Base-by-base conservation (phyloP, 2,329 filamentous ascomycete species). In the Ophiostoma pallidulum region DNA sequence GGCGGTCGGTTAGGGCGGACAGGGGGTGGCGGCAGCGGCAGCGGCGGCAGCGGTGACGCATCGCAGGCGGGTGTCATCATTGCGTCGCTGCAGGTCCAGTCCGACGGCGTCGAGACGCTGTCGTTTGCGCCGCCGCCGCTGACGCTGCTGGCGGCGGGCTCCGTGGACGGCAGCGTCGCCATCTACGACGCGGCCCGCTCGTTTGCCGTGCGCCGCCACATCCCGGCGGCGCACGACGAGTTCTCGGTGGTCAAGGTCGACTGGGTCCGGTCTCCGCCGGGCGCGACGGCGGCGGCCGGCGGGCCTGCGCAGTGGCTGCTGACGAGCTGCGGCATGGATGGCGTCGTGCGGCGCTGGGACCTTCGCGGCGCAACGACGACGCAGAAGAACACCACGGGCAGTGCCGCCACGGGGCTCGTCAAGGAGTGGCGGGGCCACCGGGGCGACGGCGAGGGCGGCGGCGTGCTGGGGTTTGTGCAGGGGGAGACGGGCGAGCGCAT, bases 381-480 rank as follows among this genome's bases (percentile, higher is more conserved):
- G 29, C 48, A 42, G 45, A 46, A 29, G 47, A 45, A 31, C 24
- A 20, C 18, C 46, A 22, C 41, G 24, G 45, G 41, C 19, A 77
- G 77, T 1, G 79, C 78, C 2, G 78, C 74, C 8, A 79, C 80
- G 45, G 89, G 87, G 0, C 68, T 94, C 45, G 68, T 87, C 20
- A 84, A 82, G 54, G 90, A 96, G 66, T 97, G 90, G 90, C 88
- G 76, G 64, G 92, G 92, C 0, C 92, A 98, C 63, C 65, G 86
- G 57, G 82, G 90, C 26, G 80, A 86, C 60, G 85, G 88, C 12
- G 87, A 92, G 67, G 83, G 88, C 19, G 91, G 90, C 29, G 91
- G 91, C 45, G 83, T 97, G 8, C 67, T 97, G 56, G 90, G 84
- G 0, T 98, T 97, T 61, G 90, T 94, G 45, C 89, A 96, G 65